These are phyloP conservation scores for Aspergillus fijiensis DNA, from an alignment of 2,329 filamentous ascomycete species.

Conservation along the genomic window DNA sequence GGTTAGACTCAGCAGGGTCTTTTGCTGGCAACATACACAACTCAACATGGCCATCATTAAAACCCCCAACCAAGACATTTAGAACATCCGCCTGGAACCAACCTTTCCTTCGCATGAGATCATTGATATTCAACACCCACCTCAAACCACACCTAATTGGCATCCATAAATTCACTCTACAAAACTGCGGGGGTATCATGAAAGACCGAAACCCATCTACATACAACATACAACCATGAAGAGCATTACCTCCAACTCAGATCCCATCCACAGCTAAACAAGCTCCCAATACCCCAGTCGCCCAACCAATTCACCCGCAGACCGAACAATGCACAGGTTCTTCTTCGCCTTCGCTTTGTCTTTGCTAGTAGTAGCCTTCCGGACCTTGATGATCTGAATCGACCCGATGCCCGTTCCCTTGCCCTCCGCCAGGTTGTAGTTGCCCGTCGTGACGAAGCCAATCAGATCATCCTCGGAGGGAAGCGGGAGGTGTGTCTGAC, in stretches of 20 bases:
- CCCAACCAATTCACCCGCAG: slow-evolving; percentile 74
- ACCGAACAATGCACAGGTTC: slow-evolving; percentile 70
- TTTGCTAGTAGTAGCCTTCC: slow-evolving; percentile 21
- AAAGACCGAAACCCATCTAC: not conserved
- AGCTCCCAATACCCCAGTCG: slow-evolving; percentile 78
- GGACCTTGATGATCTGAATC: slow-evolving; percentile 61
- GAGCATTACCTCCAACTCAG: not conserved
- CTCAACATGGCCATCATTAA: too few relatives aligned
- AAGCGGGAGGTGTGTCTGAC: slow-evolving; percentile 53
- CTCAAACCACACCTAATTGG: not conserved
- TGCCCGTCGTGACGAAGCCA: slow-evolving; percentile 86
- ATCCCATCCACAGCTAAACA: slow-evolving; percentile 41
- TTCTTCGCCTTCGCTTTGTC: slow-evolving; percentile 18
- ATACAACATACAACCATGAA: not conserved
- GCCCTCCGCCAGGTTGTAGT: slow-evolving; percentile 76
- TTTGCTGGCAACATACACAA: too few relatives aligned
- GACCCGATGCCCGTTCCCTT: slow-evolving; percentile 73
- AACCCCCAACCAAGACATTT: too few relatives aligned
- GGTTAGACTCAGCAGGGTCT: too few relatives aligned
- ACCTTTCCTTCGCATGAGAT: not conserved
- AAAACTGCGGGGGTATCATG: not conserved
- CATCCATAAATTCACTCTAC: not conserved
- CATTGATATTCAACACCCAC: not conserved
- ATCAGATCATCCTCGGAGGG: slow-evolving; percentile 74
- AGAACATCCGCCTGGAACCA: not conserved